phyloP scores from a whole-genome alignment of 257 asterid species.

The Cynanchum wilfordii region DNA sequence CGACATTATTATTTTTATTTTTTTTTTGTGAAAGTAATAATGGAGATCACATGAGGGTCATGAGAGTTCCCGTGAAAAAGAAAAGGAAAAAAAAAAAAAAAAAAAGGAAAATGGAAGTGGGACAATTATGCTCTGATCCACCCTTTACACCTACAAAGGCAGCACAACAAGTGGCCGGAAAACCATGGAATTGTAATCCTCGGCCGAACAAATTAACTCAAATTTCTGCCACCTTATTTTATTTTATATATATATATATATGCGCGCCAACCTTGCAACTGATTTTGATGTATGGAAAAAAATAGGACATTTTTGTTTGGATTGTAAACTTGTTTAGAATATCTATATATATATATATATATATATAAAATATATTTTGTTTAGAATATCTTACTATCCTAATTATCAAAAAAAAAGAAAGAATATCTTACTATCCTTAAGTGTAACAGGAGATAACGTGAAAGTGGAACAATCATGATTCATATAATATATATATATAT shows the following conservation, averaged over 20 bases:
- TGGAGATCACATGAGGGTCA: conserved; percentile 38
- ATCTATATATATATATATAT: too few species aligned
- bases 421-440: too few species aligned
- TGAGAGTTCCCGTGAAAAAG: conserved; percentile 25
- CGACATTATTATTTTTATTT: too few species aligned
- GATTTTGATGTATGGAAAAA: not conserved
- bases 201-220: not conserved
- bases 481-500: not conserved
- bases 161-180: not conserved
- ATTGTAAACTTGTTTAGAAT: too few species aligned
- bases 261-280: not conserved
- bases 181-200: not conserved
- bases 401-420: too few species aligned
- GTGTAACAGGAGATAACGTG: not conserved
- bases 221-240: too few species aligned
- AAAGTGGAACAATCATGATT: not conserved
- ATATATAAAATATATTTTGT: too few species aligned
- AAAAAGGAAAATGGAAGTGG: too few species aligned
- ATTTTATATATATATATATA: too few species aligned
- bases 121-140: conserved; percentile 31
- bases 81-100: conserved; percentile 12
- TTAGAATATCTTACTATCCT: too few species aligned
- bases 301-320: too few species aligned
- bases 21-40: conserved; percentile 22
- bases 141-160: conserved; percentile 22